Evolutionary conservation across 495 filamentous ascomycete genomes (phyloP), one percentile per base, ranked within the genome.

Genomic region (Symbiotaphrina buchneri): DNA sequence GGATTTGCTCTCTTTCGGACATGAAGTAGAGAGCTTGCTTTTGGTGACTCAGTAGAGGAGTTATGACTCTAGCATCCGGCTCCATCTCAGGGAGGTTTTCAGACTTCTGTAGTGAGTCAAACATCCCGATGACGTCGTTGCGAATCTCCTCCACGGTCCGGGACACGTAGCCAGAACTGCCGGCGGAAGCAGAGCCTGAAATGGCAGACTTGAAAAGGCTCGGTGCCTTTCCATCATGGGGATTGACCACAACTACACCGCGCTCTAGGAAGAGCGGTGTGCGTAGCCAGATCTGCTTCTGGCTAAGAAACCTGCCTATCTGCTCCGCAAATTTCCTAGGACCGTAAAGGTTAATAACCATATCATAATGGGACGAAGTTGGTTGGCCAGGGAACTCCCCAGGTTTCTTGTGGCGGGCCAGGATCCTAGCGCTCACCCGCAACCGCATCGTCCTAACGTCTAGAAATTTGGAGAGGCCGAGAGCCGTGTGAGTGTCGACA

Each of bases 11-110:
- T 36, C 75, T 77, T n/a, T 64, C 63, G 4, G 53, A 71, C 75
- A 97, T 78, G 40, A 93, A 97, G 49, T 68, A 68, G 2, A 97
- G 58, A 0, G 74, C 87, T 49, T 94, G 85, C 43, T 81, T 84
- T 43, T 97, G 87, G 47, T 97, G 87, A 28, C 61, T 61, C 16
- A 95, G 62, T 20, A 97, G 51, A 5, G 65, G 57, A 0, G 84
- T 94, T 17, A 46, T 53, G 27, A 92, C 56, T 10, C 56, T 47
- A 10, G 47, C 32, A 33, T 66, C 57, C 0, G 74, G 59, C 4
- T 87, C 74, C 58, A 74, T 71, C 33, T 74, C 65, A 5, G 79
- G 79, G 14, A 94, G 47, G 35, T 75, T 72, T 18, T 91, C 77
- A 4, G 60, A 61, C 38, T 74, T 65, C 10, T 64, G 55, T 10